These are phyloP conservation scores for Zoysia japonica DNA, from an alignment of 176 grass and related monocot species.

Conservation along the genomic window DNA sequence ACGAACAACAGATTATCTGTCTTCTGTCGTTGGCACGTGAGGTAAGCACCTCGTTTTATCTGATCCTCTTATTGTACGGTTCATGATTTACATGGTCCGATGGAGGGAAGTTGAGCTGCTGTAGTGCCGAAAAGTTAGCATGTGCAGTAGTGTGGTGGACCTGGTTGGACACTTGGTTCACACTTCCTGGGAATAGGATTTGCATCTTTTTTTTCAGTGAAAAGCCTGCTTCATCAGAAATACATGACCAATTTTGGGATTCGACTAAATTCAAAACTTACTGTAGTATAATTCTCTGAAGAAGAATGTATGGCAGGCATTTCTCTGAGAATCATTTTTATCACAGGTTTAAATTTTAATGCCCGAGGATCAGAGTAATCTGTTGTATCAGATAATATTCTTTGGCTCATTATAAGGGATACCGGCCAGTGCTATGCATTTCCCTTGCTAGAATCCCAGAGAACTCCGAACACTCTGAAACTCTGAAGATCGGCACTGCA, in stretches of 20 bases:
- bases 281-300: no score
- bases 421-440: slow-evolving; percentile 35
- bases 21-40: slow-evolving; percentile 33
- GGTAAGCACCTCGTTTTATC: slow-evolving; percentile 29
- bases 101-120: neutral
- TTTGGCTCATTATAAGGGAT: slow-evolving; percentile 46
- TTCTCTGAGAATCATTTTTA: neutral
- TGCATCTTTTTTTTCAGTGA: neutral
- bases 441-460: slow-evolving; percentile 59
- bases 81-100: neutral
- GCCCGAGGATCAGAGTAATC: slow-evolving; percentile 75
- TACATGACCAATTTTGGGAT: neutral
- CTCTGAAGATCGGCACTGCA: slow-evolving; percentile 44
- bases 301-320: no score
- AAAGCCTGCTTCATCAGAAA: neutral
- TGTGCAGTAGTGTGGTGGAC: neutral
- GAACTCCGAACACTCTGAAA: slow-evolving; percentile 48
- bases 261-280: neutral
- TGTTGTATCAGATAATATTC: slow-evolving; percentile 42
- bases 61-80: neutral
- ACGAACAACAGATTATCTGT: neutral
- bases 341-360: slow-evolving; percentile 53
- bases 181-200: slow-evolving; percentile 1
- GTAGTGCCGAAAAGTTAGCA: neutral
- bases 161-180: neutral